These are phyloP conservation scores for Nemania sp. DNA, from an alignment of 2,329 filamentous ascomycete species.

Conservation along the genomic window DNA sequence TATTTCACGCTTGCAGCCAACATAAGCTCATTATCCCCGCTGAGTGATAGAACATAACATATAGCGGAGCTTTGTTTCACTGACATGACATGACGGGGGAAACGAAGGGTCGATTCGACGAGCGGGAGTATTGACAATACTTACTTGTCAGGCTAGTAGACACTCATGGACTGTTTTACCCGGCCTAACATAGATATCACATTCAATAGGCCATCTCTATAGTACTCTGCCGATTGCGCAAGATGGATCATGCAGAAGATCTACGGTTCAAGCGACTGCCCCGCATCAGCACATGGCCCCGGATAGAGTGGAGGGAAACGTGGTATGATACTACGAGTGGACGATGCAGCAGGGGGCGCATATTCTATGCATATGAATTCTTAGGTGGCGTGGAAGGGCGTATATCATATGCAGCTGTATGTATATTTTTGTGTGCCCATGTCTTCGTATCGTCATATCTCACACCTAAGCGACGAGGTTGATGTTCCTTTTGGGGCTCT, in stretches of 20 bases:
- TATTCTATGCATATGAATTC: constrained; percentile 3
- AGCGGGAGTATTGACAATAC: neutral
- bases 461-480: neutral
- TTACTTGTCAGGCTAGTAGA: neutral
- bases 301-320: constrained; percentile 7
- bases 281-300: constrained; percentile 10
- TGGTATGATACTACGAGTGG: neutral
- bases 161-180: neutral
- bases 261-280: constrained; percentile 1
- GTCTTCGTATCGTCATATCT: neutral
- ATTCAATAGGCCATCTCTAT: constrained; percentile 6
- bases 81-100: too few species aligned
- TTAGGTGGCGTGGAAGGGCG: neutral
- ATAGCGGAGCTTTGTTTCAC: too few species aligned
- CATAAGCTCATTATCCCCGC: neutral
- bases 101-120: too few species aligned
- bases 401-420: neutral
- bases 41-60: neutral
- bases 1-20: neutral
- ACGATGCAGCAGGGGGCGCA: neutral
- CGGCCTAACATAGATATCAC: neutral
- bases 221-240: constrained; percentile 6
- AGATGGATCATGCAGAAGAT: constrained; percentile 19
- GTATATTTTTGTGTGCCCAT: neutral
- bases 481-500: constrained; percentile 2